Evolutionary conservation across 208 protist genomes (phyloP).

Genomic region (Trypanosoma congolense): DNA sequence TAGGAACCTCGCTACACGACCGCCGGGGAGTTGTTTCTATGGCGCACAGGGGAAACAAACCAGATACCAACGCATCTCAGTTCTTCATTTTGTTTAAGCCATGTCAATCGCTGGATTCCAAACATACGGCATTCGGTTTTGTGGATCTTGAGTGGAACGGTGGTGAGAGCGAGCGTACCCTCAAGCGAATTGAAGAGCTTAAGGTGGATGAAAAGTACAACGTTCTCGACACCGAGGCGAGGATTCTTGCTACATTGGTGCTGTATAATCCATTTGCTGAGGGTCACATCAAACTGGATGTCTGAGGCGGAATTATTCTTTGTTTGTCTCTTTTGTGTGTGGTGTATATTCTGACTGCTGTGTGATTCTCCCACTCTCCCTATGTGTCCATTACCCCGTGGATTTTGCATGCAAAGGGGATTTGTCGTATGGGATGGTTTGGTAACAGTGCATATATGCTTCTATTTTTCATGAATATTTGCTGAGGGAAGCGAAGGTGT

Average conservation of each 20-base stretch:
- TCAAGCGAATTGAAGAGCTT: conserved; percentile 44
- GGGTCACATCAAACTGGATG: conserved; percentile 28
- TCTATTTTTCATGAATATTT: neutral
- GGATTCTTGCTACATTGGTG: conserved; percentile 49
- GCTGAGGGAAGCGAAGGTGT: conserved; percentile 3
- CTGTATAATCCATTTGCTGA: conserved; percentile 86
- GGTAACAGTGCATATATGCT: neutral
- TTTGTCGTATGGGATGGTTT: no score
- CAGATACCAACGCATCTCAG: conserved; percentile 88
- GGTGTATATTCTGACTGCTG: no score
- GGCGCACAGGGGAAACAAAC: conserved; percentile 89
- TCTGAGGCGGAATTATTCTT: conserved; percentile 8
- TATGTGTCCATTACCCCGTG: no score
- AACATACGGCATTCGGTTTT: conserved; percentile 95
- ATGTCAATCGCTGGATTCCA: conserved; percentile 62
- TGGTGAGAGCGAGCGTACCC: conserved; percentile 40
- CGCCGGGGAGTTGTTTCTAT: conserved; percentile 91
- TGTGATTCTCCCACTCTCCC: no score
- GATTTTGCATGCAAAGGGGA: no score
- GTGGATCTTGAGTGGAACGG: conserved; percentile 55
- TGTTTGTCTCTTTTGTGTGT: neutral
- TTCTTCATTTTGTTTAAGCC: conserved; percentile 79
- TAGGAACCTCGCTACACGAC: conserved; percentile 87
- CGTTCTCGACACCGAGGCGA: conserved; percentile 34
- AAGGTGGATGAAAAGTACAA: conserved; percentile 55